These are phyloP conservation scores for Xylaria bambusicola DNA, from an alignment of 495 filamentous ascomycete species.

Conservation along the genomic window DNA sequence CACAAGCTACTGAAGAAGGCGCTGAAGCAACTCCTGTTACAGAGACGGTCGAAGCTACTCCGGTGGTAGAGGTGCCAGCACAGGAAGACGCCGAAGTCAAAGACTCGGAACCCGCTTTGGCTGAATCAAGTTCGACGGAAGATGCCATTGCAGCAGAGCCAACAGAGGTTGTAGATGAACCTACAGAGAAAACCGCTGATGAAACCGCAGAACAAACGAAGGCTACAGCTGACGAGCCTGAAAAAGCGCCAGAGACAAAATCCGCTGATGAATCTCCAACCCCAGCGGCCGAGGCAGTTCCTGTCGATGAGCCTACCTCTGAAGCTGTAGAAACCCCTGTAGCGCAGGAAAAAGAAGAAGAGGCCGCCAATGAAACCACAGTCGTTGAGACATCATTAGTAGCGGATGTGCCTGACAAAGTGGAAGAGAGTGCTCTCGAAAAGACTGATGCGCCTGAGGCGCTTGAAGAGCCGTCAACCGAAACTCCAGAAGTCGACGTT, in stretches of 20 bases:
- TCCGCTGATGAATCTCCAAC: background rate
- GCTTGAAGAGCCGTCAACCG: background rate
- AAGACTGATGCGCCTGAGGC: background rate
- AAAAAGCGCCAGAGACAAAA: background rate
- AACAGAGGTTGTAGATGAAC: background rate
- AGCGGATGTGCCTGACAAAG: background rate
- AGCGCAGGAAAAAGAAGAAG: background rate
- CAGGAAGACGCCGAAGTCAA: conserved; percentile 6
- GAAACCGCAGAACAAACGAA: background rate
- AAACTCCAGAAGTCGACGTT: conserved; percentile 9
- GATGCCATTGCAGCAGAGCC: background rate
- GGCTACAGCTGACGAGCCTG: background rate
- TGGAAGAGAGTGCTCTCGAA: background rate
- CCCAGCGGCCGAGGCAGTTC: conserved; percentile 5
- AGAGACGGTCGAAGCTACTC: background rate
- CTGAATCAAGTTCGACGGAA: background rate
- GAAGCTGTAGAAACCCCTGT: conserved; percentile 7
- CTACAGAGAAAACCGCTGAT: background rate
- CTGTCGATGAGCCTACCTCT: background rate
- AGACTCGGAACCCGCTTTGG: background rate
- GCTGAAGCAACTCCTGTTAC: background rate
- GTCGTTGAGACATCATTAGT: background rate
- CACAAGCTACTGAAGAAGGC: background rate
- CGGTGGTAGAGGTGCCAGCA: background rate
- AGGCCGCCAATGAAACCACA: background rate